Conservation (phyloP, 2,329 filamentous ascomycete species). For the Calonectria ilicicola region DNA sequence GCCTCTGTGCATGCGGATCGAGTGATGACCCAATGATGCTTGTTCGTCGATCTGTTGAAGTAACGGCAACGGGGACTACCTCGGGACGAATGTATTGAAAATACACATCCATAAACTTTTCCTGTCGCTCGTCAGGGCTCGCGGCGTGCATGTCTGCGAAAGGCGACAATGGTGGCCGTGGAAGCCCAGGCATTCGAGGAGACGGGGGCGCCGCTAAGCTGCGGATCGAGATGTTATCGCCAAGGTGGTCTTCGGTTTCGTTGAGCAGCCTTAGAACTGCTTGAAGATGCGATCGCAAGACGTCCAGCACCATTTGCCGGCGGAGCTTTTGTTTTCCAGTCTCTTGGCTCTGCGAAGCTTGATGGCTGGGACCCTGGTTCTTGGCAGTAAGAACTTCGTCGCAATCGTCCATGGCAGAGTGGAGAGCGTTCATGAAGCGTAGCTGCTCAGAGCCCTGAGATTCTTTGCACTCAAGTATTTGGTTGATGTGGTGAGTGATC, state of each 20-base stretch:
- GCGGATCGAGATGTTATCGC: conserved; percentile 39
- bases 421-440: conserved; percentile 52
- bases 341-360: conserved; percentile 25
- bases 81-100: conserved; percentile 57
- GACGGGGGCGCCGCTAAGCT: conserved; percentile 29
- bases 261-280: conserved; percentile 61
- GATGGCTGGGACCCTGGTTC: background rate
- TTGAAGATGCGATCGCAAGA: conserved; percentile 63
- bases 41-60: conserved; percentile 41
- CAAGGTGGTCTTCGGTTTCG: conserved; percentile 46
- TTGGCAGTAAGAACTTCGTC: conserved; percentile 57
- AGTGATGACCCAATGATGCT: conserved; percentile 40
- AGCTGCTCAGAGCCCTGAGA: conserved; percentile 39
- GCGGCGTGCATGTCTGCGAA: conserved; percentile 62
- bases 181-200: background rate
- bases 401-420: conserved; percentile 54
- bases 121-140: conserved; percentile 61
- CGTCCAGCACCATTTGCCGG: conserved; percentile 55
- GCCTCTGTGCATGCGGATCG: conserved; percentile 34
- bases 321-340: conserved; percentile 39
- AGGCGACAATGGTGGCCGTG: conserved; percentile 29
- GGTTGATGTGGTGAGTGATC: conserved; percentile 42
- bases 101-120: conserved; percentile 65
- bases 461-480: conserved; percentile 36
- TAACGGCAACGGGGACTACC: conserved; percentile 52